A percentile compares a stretch with the other conserved stretches of the same genome.
phyloP scores from a whole-genome alignment of 106 monocot species.

The Platanthera zijinensis region DNA sequence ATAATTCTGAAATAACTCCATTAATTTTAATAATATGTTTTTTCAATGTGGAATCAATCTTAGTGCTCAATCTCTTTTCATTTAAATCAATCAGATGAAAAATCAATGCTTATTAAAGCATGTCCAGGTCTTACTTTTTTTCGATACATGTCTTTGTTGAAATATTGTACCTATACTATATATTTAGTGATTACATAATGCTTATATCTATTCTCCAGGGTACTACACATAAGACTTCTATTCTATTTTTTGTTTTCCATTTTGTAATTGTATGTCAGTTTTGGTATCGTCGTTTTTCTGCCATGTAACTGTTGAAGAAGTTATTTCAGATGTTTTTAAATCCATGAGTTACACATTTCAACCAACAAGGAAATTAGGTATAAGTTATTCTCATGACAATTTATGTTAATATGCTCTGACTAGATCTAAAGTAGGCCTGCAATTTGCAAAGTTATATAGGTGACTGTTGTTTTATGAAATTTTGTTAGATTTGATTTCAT shows the following conservation, averaged over 20 bases:
- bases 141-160: not conserved
- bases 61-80: not conserved
- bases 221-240: too few relatives aligned
- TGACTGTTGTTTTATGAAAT: not conserved
- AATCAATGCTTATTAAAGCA: not conserved
- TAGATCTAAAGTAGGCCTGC: not conserved
- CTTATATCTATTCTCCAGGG: not conserved
- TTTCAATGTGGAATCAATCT: not conserved
- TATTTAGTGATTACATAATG: not conserved
- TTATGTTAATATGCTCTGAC: not conserved
- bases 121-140: not conserved
- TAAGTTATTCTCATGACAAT: not conserved
- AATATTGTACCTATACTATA: not conserved
- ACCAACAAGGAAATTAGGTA: not conserved
- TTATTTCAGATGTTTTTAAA: not conserved
- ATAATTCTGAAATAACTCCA: not conserved
- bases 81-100: not conserved
- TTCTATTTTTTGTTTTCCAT: not conserved
- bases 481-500: conserved; percentile 1
- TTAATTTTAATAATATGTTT: not conserved
- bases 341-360: not conserved
- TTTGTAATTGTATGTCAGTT: not conserved
- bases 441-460: not conserved
- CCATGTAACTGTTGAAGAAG: not conserved
- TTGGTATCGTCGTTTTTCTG: not conserved